Percentiles rank a stretch among this genome's conserved stretches.
These are phyloP conservation scores for Tirmania nivea DNA, from an alignment of 495 filamentous ascomycete species.

Conservation along the genomic window DNA sequence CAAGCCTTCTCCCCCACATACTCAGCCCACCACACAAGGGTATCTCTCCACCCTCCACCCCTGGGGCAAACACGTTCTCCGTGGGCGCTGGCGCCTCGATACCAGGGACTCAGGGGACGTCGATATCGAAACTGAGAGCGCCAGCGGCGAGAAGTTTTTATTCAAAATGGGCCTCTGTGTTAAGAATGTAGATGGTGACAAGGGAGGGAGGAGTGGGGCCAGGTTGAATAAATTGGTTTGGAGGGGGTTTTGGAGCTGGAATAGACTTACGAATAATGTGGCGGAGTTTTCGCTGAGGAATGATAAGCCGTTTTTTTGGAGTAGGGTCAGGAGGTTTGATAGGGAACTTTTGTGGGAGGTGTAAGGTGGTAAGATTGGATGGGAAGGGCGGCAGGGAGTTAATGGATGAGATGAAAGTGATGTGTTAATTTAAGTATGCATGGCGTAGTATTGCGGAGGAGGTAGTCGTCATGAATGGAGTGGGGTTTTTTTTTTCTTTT, in stretches of 20 bases:
- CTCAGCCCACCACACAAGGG: slow-evolving; percentile 19
- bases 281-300: slow-evolving; percentile 66
- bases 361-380: too few relatives aligned
- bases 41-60: slow-evolving; percentile 11
- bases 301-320: slow-evolving; percentile 70
- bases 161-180: slow-evolving; percentile 60
- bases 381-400: too few relatives aligned
- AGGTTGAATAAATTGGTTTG: slow-evolving; percentile 69
- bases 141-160: slow-evolving; percentile 44
- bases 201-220: slow-evolving; percentile 31
- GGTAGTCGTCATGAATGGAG: too few relatives aligned
- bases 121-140: slow-evolving; percentile 70
- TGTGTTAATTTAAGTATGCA: too few relatives aligned
- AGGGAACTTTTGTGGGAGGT: too few relatives aligned
- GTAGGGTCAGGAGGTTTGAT: slow-evolving; percentile 33
- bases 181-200: slow-evolving; percentile 26
- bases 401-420: too few relatives aligned
- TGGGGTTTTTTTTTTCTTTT: too few relatives aligned
- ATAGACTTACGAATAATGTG: slow-evolving; percentile 74
- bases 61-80: slow-evolving; percentile 14
- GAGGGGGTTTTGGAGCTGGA: slow-evolving; percentile 85
- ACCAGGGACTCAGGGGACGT: slow-evolving; percentile 35
- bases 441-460: too few relatives aligned
- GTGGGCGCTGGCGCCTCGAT: slow-evolving; percentile 22
- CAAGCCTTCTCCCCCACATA: slow-evolving; percentile 10